Evolutionary conservation across 371 early-diverging fungal genomes (phyloP).

Genomic region (Thermomucor indicae-seudaticae): DNA sequence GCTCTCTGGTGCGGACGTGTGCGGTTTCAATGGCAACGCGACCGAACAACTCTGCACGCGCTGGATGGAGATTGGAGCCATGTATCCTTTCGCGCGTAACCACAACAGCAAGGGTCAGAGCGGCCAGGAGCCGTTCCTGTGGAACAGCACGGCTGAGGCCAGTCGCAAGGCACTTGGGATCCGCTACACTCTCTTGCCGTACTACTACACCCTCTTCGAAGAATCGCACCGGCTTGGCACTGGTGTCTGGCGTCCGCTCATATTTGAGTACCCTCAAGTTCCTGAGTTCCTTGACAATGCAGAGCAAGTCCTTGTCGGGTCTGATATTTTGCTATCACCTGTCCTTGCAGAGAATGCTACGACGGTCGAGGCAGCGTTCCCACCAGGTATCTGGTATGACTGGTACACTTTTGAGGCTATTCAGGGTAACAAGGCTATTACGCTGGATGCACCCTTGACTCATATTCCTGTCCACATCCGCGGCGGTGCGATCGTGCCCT

Average conservation of each 20-base stretch:
- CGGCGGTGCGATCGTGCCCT: slow-evolving; percentile 42
- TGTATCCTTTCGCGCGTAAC: slow-evolving; percentile 75
- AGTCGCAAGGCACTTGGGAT: slow-evolving; percentile 46
- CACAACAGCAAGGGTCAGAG: slow-evolving; percentile 39
- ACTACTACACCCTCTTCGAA: slow-evolving; percentile 64
- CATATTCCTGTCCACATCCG: slow-evolving; percentile 48
- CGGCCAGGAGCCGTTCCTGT: slow-evolving; percentile 57
- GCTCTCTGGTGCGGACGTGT: slow-evolving; percentile 67
- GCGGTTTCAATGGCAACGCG: slow-evolving; percentile 62
- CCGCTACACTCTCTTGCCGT: slow-evolving; percentile 66
- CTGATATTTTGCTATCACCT: slow-evolving; percentile 56
- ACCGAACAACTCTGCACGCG: slow-evolving; percentile 59
- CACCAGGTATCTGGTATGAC: slow-evolving; percentile 54
- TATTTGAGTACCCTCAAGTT: slow-evolving; percentile 30
- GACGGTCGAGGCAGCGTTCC: slow-evolving; percentile 50
- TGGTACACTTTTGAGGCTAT: slow-evolving; percentile 23
- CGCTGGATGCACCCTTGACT: slow-evolving; percentile 36
- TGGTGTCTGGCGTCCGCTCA: slow-evolving; percentile 41
- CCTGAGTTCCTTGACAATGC: slow-evolving; percentile 15
- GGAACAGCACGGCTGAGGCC: slow-evolving; percentile 38
- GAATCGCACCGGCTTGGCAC: slow-evolving; percentile 42
- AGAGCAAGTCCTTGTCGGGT: slow-evolving; percentile 31
- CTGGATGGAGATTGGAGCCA: slow-evolving; percentile 70
- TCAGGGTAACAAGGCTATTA: slow-evolving; percentile 1
- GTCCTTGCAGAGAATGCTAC: slow-evolving; percentile 36